Evolutionary conservation across 2,329 filamentous ascomycete genomes (phyloP), one percentile per base, ranked within the genome.

Genomic region (Neonectria sp.): DNA sequence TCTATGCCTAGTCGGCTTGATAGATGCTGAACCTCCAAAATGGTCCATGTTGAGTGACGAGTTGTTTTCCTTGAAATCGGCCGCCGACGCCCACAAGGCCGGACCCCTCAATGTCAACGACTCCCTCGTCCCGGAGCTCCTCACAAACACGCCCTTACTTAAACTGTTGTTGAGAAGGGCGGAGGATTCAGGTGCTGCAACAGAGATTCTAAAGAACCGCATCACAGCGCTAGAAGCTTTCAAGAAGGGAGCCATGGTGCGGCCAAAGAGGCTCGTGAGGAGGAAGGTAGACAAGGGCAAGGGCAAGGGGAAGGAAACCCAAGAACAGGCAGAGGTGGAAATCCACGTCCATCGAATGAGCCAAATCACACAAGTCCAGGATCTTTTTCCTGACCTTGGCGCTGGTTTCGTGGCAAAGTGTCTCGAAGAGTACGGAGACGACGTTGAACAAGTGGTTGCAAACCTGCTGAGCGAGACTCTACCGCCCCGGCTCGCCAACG

Each of bases 381-480:
- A 99, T 77, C 85, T 98, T 0, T 98, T 98, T 76, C 94, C 95
- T 0, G 90, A 97, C 69, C 84, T 98, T 11, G 95, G 95, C 6
- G 91, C 93, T 4, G 93, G 88, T 0, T 98, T 97, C 77, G 85
- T 98, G 17, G 86, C 93, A 21, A 92, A 89, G 73, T 86, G 97
- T 11, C 85, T 98, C 27, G 92, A 95, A 74, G 90, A 93, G 77
- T 98, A 96, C 78, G 82, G 84, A 51, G 91, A 96, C 71, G 86
- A 95, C 74, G 88, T 92, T 0, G 95, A 98, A 80, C 88, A 91
- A 77, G 91, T 96, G 40, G 91, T 96, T 68, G 89, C 93, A 6
- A 93, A 95, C 78, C 85, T 98, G 4, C 88, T 98, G 0, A 93
- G 97, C 71, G 91, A 91, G 60, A 91, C 90, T 0, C 81, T 98